Conservation (phyloP, 176 grass and related monocot species). For the Oryza coarctata region DNA sequence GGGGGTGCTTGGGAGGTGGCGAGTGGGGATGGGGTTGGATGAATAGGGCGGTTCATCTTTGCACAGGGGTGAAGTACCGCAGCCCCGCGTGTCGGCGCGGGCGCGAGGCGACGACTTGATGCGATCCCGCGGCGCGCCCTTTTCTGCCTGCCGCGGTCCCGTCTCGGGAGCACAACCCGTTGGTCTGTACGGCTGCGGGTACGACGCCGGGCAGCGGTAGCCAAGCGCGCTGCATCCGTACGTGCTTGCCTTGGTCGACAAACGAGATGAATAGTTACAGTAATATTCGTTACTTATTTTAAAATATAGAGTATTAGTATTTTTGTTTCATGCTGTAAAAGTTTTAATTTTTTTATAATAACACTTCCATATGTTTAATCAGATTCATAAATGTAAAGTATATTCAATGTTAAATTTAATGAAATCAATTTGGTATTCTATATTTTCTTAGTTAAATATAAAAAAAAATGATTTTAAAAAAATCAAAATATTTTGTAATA, state of each 20-base stretch:
- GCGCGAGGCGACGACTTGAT: background rate
- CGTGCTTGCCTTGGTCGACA: background rate
- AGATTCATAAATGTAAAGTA: no score
- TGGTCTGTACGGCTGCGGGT: background rate
- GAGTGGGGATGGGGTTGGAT: background rate
- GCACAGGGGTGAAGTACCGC: constrained; percentile 21
- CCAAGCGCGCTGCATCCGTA: background rate
- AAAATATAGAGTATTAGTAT: no score
- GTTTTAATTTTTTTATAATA: no score
- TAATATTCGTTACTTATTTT: no score
- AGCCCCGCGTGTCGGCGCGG: constrained; percentile 33
- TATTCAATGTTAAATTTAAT: no score
- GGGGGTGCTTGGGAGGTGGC: background rate
- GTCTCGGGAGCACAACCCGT: background rate
- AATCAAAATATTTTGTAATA: no score
- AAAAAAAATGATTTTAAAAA: no score
- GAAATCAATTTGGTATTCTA: no score
- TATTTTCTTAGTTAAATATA: no score
- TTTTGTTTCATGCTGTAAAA: no score
- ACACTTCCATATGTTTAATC: no score
- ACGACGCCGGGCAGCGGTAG: background rate
- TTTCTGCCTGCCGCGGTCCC: constrained; percentile 29
- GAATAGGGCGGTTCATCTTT: constrained; percentile 39
- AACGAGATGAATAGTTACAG: no score
- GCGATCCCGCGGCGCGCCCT: background rate